Percentiles rank a stretch among this genome's conserved stretches.
Conservation (phyloP, 1,284 basidiomycete genomes). For the Cutaneotrichosporon mucoides region DNA sequence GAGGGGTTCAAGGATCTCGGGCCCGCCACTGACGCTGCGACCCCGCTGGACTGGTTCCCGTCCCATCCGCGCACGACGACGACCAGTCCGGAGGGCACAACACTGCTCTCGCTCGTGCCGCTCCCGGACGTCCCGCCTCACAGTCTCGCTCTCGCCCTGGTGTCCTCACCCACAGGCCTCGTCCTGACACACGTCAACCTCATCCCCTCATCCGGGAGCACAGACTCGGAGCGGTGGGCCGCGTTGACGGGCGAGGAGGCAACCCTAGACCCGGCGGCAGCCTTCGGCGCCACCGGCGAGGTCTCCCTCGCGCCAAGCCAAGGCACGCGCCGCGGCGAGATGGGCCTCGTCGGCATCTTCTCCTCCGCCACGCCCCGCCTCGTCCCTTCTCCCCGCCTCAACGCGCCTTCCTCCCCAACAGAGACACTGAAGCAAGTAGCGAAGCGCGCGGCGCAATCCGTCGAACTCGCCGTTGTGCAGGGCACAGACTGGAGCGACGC, state of each 20-base stretch:
- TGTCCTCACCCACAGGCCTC: constrained; percentile 18
- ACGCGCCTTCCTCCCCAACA: constrained; percentile 6
- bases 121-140: constrained; percentile 26
- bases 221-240: constrained; percentile 8
- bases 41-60: constrained; percentile 15
- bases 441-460: constrained; percentile 21
- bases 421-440: constrained; percentile 17
- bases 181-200: constrained; percentile 26
- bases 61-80: constrained; percentile 10
- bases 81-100: constrained; percentile 19
- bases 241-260: constrained; percentile 15
- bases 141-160: constrained; percentile 25
- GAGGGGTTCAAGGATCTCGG: constrained; percentile 20
- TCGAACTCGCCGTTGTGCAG: constrained; percentile 29
- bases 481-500: constrained; percentile 36
- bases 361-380: constrained; percentile 8
- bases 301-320: constrained; percentile 19
- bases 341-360: constrained; percentile 26
- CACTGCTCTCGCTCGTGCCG: constrained; percentile 24
- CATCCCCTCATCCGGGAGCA: constrained; percentile 1
- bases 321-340: constrained; percentile 27
- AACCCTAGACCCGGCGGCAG: constrained; percentile 6
- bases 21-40: neutral
- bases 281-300: neutral
- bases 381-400: constrained; percentile 13